Percentiles rank a stretch among this genome's conserved stretches.
Conservation (phyloP, 2,329 filamentous ascomycete species). For the Fusarium sp. region DNA sequence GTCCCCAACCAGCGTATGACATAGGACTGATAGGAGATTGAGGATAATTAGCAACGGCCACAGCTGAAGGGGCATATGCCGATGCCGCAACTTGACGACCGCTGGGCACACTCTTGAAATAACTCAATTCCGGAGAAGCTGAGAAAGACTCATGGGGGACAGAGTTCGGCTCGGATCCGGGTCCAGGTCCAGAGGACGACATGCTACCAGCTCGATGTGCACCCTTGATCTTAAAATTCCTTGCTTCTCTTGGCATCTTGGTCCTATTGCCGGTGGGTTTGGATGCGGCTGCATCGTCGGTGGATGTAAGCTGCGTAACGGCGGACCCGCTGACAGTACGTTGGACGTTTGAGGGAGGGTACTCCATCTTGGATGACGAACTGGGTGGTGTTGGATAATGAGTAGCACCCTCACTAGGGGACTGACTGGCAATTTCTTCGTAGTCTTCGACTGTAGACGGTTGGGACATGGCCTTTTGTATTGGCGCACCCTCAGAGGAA, state of each 20-base stretch:
- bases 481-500: constrained; percentile 8
- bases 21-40: constrained; percentile 17
- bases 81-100: constrained; percentile 7
- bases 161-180: constrained; percentile 22
- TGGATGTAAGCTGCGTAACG: constrained; percentile 35
- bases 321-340: constrained; percentile 24
- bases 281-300: constrained; percentile 3
- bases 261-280: constrained; percentile 10
- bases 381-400: constrained; percentile 27
- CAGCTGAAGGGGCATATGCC: constrained; percentile 8
- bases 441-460: constrained; percentile 15
- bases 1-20: constrained; percentile 18
- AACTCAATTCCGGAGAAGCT: constrained; percentile 20
- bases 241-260: constrained; percentile 15
- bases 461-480: background rate
- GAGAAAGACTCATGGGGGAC: constrained; percentile 18
- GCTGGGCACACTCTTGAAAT: constrained; percentile 23
- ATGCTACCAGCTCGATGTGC: constrained; percentile 19
- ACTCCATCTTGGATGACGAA: constrained; percentile 24
- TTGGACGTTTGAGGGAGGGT: constrained; percentile 11
- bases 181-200: constrained; percentile 26
- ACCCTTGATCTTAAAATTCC: constrained; percentile 18
- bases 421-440: constrained; percentile 9
- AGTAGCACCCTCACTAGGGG: constrained; percentile 6
- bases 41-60: constrained; percentile 14